A percentile compares a stretch with the other conserved stretches of the same genome.
phyloP scores from a whole-genome alignment of 1,284 basidiomycete species.

The Leucoagaricus sp. region DNA sequence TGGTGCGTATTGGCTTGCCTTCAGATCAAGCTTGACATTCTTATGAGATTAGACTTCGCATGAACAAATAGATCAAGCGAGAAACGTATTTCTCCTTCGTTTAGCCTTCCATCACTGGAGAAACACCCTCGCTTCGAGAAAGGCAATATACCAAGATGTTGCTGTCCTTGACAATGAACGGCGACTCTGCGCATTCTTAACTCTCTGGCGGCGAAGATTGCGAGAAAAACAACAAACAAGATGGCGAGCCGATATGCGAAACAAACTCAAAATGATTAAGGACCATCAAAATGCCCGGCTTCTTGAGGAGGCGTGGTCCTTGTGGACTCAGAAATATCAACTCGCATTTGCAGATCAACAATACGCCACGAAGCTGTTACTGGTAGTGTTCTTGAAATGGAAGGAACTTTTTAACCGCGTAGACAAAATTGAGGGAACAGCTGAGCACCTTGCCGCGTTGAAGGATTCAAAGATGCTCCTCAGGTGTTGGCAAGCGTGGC shows the following conservation, averaged over 20 bases:
- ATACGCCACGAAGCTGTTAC: conserved; percentile 43
- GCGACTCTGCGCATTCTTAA: conserved; percentile 41
- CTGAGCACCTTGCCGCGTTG: conserved; percentile 44
- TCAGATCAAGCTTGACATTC: conserved; percentile 16
- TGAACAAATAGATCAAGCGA: conserved; percentile 56
- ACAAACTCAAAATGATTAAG: conserved; percentile 61
- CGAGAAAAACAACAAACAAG: conserved; percentile 51
- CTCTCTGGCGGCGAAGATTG: conserved; percentile 50
- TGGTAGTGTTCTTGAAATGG: conserved; percentile 53
- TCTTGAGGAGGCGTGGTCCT: conserved; percentile 54
- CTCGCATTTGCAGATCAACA: conserved; percentile 50
- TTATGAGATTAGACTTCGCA: conserved; percentile 52
- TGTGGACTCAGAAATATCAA: conserved; percentile 61
- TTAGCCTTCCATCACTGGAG: conserved; percentile 61
- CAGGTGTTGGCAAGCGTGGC: conserved; percentile 59
- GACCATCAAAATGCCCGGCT: conserved; percentile 52
- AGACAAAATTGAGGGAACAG: conserved; percentile 45
- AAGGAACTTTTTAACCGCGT: conserved; percentile 41
- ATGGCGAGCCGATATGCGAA: conserved; percentile 70
- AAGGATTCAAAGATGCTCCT: conserved; percentile 37
- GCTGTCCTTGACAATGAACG: conserved; percentile 42
- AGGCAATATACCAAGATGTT: conserved; percentile 42
- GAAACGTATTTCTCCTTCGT: conserved; percentile 60
- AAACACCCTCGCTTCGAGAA: conserved; percentile 35
- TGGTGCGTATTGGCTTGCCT: conserved; percentile 54